A percentile compares a stretch with the other conserved stretches of the same genome.
Conservation (phyloP, 176 grass and related monocot species). For the Ensete glaucum region DNA sequence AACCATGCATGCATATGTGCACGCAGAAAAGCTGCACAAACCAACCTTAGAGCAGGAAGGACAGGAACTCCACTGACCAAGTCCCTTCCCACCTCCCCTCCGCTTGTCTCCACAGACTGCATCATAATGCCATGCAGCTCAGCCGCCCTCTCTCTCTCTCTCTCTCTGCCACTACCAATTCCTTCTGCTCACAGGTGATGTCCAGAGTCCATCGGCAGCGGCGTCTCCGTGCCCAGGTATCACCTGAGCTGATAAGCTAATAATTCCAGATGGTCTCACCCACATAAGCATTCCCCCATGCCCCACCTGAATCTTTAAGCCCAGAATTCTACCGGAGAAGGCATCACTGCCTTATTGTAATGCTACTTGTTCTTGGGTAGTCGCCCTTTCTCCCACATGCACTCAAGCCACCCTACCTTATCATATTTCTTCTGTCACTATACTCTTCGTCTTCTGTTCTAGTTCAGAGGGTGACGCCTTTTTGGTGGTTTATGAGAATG, state of each 20-base stretch:
- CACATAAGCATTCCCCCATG: neutral
- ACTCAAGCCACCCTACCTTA: slow-evolving; percentile 9
- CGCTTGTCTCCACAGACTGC: no score
- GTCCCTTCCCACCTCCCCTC: no score
- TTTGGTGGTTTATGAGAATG: slow-evolving; percentile 19
- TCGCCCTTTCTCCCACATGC: slow-evolving; percentile 6
- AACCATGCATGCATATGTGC: neutral
- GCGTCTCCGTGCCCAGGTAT: neutral
- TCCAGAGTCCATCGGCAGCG: neutral
- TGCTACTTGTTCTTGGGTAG: slow-evolving; percentile 1
- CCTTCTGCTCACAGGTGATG: neutral
- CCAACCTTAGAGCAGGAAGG: neutral
- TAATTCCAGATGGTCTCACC: neutral
- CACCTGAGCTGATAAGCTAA: neutral
- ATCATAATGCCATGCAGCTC: no score
- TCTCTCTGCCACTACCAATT: neutral
- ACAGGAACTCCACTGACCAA: no score
- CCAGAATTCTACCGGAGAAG: neutral
- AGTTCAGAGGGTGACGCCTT: neutral
- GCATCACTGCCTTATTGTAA: neutral
- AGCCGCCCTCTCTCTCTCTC: no score
- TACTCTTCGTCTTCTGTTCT: no score
- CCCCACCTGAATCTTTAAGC: neutral
- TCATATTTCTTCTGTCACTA: neutral
- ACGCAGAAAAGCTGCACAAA: neutral